These are phyloP conservation scores for Furcasterigmium sp. DNA, from an alignment of 2,329 filamentous ascomycete genomes.

Conservation along the genomic window DNA sequence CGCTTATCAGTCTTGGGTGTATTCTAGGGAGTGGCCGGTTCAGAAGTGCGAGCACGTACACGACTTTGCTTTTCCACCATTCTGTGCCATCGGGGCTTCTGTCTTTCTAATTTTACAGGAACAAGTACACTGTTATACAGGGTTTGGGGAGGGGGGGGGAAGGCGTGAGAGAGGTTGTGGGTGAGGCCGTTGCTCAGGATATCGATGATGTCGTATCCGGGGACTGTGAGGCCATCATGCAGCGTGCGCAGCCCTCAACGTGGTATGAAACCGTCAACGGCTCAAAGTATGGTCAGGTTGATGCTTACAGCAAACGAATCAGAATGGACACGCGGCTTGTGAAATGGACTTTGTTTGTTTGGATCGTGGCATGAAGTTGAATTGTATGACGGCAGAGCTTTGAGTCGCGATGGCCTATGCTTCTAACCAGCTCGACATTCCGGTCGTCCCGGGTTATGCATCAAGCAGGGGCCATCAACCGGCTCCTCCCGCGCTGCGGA, in stretches of 20 bases:
- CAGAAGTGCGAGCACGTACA: background rate
- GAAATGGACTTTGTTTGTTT: no score
- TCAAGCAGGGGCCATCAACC: background rate
- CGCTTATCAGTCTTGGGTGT: background rate
- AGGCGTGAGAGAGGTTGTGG: background rate
- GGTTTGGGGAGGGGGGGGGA: background rate
- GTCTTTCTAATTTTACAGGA: background rate
- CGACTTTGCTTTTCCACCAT: slow-evolving; percentile 1
- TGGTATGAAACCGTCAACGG: no score
- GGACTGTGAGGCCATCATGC: no score
- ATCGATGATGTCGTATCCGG: no score
- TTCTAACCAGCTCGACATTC: background rate
- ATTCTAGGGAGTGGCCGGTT: slow-evolving; percentile 2
- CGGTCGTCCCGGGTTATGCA: background rate
- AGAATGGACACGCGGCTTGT: no score
- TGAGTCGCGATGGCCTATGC: background rate
- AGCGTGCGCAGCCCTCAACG: no score
- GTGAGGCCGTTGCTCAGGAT: no score
- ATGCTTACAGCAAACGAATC: no score
- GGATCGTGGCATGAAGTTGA: no score
- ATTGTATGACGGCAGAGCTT: background rate
- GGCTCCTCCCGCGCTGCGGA: background rate
- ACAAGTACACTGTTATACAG: background rate
- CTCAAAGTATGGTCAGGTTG: no score
- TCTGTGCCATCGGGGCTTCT: slow-evolving; percentile 3